Base-by-base conservation (phyloP, 2,329 filamentous ascomycete species). In the Cephalotrichum gorgonifer region DNA sequence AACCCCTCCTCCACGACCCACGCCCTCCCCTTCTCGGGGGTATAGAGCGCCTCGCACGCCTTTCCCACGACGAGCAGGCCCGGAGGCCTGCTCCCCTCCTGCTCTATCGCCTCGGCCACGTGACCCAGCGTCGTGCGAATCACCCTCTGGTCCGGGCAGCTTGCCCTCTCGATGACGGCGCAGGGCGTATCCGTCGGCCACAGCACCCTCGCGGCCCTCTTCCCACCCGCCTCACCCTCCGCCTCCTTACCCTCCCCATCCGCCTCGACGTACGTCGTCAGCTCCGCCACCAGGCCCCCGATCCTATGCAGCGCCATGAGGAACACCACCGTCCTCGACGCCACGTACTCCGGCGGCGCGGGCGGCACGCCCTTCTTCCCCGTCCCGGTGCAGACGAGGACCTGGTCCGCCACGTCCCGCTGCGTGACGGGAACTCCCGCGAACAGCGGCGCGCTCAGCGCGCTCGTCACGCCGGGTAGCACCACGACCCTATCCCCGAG, bases 331-430 rank as follows among this genome's bases (percentile, higher is more conserved):
- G 93, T 97, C 50, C 90, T 78, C 8, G 78, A 85, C 2, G 75
- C 63, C 0, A 90, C 79, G 62, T 82, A 95, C 53, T 83, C 82
- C 0, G 93, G 93, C 30, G 89, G 88, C n/a, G 79, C 71, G 0
- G 89, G 89, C 1, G 88, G 73, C 49, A 79, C 85, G 12, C 93
- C 93, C 67, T 95, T 94, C 59, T 93, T 81, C 1, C 93, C 93
- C 0, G 93, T 98, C 0, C 93, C 93, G 0, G 93, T 98, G 68
- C 93, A 97, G n/a, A 98, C 78, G 25, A 98, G 75, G 0, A 98
- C 83, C 65, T 97, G 90, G 60, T 98, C 93, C 3, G 88, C 85
- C 1, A 95, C 86, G 42, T 86, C 86, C 5, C 93, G 78, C 68
- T 97, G 91, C 1, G 93, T 98, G 0, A 85, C 75, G 2, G 93